Evolutionary conservation across 2,329 filamentous ascomycete species (phyloP).

Genomic region (Epichloe baconii): DNA sequence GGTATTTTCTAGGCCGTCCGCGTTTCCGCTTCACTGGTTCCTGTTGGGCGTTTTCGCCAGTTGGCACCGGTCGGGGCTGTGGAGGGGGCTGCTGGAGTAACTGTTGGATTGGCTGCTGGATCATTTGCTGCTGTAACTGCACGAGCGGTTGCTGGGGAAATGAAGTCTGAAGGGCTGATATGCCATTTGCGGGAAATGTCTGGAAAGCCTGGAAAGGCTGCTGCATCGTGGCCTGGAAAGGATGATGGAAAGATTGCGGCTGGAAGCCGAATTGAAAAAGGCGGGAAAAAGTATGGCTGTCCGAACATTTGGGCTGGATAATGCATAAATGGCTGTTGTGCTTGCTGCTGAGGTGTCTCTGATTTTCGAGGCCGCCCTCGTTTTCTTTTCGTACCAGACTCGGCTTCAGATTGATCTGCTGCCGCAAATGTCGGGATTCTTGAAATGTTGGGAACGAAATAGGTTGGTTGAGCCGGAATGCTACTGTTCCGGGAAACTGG

Average conservation of each 20-base stretch:
- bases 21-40: slow-evolving; percentile 10
- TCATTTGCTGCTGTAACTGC: neutral
- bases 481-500: neutral
- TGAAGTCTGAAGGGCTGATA: slow-evolving; percentile 2
- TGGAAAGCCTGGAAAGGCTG: slow-evolving; percentile 4
- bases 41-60: neutral
- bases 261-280: slow-evolving; percentile 2
- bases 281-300: slow-evolving; percentile 3
- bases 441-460: neutral
- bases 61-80: neutral
- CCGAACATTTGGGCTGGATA: slow-evolving; percentile 1
- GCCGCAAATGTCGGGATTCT: neutral
- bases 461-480: neutral
- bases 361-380: slow-evolving; percentile 6
- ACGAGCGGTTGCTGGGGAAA: slow-evolving; percentile 1
- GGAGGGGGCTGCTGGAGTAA: slow-evolving; percentile 1
- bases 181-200: neutral
- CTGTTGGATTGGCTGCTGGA: slow-evolving; percentile 1
- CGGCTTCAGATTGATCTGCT: neutral
- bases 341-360: neutral
- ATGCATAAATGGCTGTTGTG: neutral
- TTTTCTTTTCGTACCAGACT: slow-evolving; percentile 1
- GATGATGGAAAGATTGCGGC: slow-evolving; percentile 3
- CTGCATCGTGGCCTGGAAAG: slow-evolving; percentile 3
- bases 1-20: slow-evolving; percentile 11